A percentile compares a stretch with the other conserved stretches of the same genome.
Conservation (phyloP, 345 rosid genomes). For the Mercurialis annua region DNA sequence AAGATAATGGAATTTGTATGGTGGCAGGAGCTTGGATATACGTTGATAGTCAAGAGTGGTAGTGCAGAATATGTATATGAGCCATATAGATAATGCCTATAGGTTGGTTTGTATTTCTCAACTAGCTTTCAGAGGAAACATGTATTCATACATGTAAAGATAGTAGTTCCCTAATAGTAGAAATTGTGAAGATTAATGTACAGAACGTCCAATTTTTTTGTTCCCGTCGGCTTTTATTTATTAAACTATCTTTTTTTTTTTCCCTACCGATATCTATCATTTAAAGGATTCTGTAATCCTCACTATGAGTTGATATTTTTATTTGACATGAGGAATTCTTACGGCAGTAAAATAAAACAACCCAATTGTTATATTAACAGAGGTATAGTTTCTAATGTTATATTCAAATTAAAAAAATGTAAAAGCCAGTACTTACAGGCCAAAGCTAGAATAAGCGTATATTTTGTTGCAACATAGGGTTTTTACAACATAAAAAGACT, state of each 20-base stretch:
- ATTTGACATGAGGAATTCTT: too few species aligned
- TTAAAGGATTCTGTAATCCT: background rate
- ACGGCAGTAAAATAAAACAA: too few species aligned
- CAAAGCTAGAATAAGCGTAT: background rate
- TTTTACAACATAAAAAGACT: conserved; percentile 5
- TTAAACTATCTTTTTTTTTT: too few species aligned
- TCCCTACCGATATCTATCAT: background rate
- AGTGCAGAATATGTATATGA: background rate
- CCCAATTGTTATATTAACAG: too few species aligned
- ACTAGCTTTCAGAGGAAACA: background rate
- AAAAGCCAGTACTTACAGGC: background rate
- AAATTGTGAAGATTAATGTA: background rate
- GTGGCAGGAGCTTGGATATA: conserved; percentile 27
- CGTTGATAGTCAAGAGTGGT: conserved; percentile 12
- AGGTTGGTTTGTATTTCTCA: too few species aligned
- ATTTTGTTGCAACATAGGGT: background rate
- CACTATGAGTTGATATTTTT: too few species aligned
- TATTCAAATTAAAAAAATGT: background rate
- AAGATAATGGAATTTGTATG: background rate
- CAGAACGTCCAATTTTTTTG: background rate
- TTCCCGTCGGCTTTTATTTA: background rate
- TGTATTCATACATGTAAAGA: background rate
- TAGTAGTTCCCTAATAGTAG: background rate
- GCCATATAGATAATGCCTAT: background rate
- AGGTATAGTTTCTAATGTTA: too few species aligned